A percentile compares a stretch with the other conserved stretches of the same genome.
phyloP scores from a whole-genome alignment of 192 early-diverging fungal genomes.

The Tieghemiomyces parasiticus region DNA sequence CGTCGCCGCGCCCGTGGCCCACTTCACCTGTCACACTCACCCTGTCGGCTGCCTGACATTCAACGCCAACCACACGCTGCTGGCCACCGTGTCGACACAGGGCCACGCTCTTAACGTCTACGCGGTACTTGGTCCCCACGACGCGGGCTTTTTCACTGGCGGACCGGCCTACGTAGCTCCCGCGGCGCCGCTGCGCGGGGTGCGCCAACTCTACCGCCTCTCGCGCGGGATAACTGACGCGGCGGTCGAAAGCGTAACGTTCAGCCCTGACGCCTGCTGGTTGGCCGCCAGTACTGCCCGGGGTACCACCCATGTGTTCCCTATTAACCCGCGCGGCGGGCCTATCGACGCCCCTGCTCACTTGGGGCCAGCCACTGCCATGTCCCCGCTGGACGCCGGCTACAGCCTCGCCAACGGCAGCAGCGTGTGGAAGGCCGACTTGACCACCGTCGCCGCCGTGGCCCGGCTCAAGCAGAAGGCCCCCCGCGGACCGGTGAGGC shows the following conservation, averaged over 20 bases:
- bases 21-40: slow-evolving; percentile 58
- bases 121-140: slow-evolving; percentile 23
- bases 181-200: slow-evolving; percentile 14
- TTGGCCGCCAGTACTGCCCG: slow-evolving; percentile 51
- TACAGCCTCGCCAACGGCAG: slow-evolving; percentile 7
- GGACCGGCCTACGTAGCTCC: not conserved
- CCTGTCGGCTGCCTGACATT: slow-evolving; percentile 44
- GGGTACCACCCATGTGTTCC: slow-evolving; percentile 63
- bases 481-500: not conserved
- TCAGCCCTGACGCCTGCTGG: slow-evolving; percentile 58
- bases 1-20: slow-evolving; percentile 31
- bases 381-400: not conserved
- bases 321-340: slow-evolving; percentile 45
- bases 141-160: not conserved
- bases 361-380: slow-evolving; percentile 14
- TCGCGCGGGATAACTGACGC: slow-evolving; percentile 69
- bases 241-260: slow-evolving; percentile 44
- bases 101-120: slow-evolving; percentile 66
- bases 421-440: not conserved
- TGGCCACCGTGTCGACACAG: slow-evolving; percentile 52
- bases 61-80: slow-evolving; percentile 43
- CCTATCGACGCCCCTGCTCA: slow-evolving; percentile 38
- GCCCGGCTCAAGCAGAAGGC: slow-evolving; percentile 5
- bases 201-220: slow-evolving; percentile 45
- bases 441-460: not conserved